Percentiles rank a stretch among this genome's conserved stretches.
These are phyloP conservation scores for Colletotrichum sublineola DNA, from an alignment of 2,329 filamentous ascomycete species.

Conservation along the genomic window DNA sequence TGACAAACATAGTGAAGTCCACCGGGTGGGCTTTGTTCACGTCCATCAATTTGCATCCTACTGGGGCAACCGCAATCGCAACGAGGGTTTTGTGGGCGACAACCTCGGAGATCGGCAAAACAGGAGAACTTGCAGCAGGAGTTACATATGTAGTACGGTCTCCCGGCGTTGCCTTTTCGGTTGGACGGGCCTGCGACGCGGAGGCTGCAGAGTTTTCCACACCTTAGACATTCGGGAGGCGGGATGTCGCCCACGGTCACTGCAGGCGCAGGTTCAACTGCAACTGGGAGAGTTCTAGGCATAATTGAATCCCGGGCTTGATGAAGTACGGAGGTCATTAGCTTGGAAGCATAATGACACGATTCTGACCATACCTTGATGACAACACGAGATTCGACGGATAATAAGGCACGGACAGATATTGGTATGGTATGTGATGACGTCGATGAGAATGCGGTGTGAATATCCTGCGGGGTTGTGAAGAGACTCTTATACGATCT, in stretches of 20 bases:
- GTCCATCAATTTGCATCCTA: slow-evolving; percentile 10
- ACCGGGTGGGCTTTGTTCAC: neutral
- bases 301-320: neutral
- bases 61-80: neutral
- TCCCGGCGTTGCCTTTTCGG: slow-evolving; percentile 13
- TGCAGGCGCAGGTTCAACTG: neutral
- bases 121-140: neutral
- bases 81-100: neutral
- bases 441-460: neutral
- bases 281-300: neutral
- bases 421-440: neutral
- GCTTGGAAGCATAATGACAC: neutral
- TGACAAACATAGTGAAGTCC: slow-evolving; percentile 18
- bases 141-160: neutral
- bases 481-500: neutral
- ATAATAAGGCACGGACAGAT: neutral
- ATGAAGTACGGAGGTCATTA: neutral
- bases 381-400: neutral
- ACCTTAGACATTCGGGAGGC: neutral
- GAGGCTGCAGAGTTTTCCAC: neutral
- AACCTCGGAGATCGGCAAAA: slow-evolving; percentile 2
- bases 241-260: neutral
- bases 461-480: neutral
- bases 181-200: neutral
- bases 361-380: neutral